Evolutionary conservation across 1,284 basidiomycete genomes (phyloP), one percentile per base, ranked within the genome.

Genomic region (Violaceomyces palustris): DNA sequence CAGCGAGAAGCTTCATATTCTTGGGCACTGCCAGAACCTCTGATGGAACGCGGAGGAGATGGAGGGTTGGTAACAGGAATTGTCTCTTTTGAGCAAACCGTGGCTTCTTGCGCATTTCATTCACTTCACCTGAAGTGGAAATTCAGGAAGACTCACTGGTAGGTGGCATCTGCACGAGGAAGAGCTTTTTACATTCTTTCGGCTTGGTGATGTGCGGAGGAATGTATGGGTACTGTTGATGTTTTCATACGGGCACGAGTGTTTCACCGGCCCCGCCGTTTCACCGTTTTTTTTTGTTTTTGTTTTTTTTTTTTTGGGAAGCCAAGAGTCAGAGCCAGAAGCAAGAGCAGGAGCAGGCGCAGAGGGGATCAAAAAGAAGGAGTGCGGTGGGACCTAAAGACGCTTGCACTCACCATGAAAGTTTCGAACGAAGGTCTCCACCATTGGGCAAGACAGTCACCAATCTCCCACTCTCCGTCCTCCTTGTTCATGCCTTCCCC

Each of bases 381-480:
- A 5, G 4, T 1, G 9, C 3, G n/a, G n/a, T n/a, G n/a, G n/a
- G n/a, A n/a, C n/a, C n/a, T n/a, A n/a, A n/a, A n/a, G n/a, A n/a
- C n/a, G n/a, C n/a, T n/a, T n/a, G n/a, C 22, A 78, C 86, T 70
- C 67, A 93, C 91, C 85, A 94, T 91, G 76, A 97, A 97, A 0
- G 89, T 92, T 77, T 97, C 93, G 69, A 94, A 97, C 70, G 92
- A 92, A 0, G 93, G 93, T 45, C 93, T 79, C 85, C 87, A 97
- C 91, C 93, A 98, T 70, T 91, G 88, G 0, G 89, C 88, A 24
- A 97, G 79, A 64, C 89, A 91, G 61, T 94, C 89, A 2, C 86
- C 87, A 41, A 97, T 90, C 74, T 90, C 86, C 93, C 93, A 98
- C 30, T 90, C 88, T 38, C 86, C 86, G 63, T 59, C 56, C 5